A percentile compares a stretch with the other conserved stretches of the same genome.
These are phyloP conservation scores for Paramecium caudatum DNA, from an alignment of 73 alveolate species.

Conservation along the genomic window DNA sequence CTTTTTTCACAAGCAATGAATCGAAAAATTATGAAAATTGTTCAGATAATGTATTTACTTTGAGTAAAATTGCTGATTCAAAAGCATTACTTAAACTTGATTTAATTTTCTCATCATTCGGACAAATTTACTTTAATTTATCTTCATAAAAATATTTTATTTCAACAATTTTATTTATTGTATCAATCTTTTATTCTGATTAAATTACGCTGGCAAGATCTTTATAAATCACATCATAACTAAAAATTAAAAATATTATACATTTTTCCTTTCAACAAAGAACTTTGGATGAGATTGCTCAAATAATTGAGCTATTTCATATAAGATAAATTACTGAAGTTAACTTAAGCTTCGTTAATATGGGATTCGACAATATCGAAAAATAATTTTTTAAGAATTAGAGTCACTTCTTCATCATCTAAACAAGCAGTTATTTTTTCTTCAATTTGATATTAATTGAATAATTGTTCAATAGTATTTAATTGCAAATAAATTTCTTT, in stretches of 20 bases:
- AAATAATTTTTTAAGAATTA: background rate
- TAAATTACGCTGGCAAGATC: background rate
- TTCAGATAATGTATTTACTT: conserved; percentile 46
- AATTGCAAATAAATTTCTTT: background rate
- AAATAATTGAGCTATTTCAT: background rate
- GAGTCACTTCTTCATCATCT: background rate
- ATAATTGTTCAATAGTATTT: background rate
- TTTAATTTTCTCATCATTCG: background rate
- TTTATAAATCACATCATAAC: background rate
- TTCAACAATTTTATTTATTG: background rate
- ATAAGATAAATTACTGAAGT: background rate
- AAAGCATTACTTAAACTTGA: background rate
- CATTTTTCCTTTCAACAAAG: conserved; percentile 8
- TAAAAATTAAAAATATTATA: background rate
- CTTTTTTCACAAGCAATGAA: background rate
- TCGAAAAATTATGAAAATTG: conserved; percentile 22
- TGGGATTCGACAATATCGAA: background rate
- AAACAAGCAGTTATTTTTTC: background rate
- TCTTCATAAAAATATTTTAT: conserved; percentile 10
- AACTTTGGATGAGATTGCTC: background rate
- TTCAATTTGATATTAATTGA: background rate
- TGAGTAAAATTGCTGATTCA: conserved; percentile 24
- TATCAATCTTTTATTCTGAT: background rate
- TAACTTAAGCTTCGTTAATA: background rate
- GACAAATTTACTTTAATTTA: background rate